These are phyloP conservation scores for Mycotypha africana DNA, from an alignment of 371 early-diverging fungal genomes.

Conservation along the genomic window DNA sequence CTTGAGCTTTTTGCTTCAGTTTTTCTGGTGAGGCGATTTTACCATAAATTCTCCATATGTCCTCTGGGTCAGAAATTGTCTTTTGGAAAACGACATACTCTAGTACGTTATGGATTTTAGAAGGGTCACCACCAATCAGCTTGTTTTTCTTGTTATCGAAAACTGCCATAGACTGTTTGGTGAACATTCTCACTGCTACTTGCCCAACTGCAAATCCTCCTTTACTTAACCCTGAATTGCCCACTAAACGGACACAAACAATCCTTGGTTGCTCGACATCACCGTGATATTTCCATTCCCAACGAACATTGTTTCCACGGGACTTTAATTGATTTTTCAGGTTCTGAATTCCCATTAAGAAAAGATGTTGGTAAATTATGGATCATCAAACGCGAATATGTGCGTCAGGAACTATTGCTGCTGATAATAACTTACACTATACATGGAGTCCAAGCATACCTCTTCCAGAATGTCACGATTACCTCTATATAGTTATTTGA, in stretches of 20 bases:
- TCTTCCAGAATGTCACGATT: constrained; percentile 55
- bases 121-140: constrained; percentile 50
- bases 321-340: constrained; percentile 64
- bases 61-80: constrained; percentile 55
- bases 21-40: constrained; percentile 55
- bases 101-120: constrained; percentile 51
- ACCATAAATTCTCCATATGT: constrained; percentile 70
- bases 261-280: constrained; percentile 55
- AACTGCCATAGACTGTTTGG: constrained; percentile 64
- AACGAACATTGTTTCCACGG: constrained; percentile 49
- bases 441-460: constrained; percentile 61
- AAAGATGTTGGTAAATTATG: background rate
- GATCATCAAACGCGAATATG: no score
- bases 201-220: constrained; percentile 59
- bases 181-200: constrained; percentile 62
- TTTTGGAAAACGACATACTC: constrained; percentile 75
- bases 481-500: constrained; percentile 53
- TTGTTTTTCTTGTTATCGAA: constrained; percentile 56
- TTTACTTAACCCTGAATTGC: constrained; percentile 37
- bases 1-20: no score
- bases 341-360: constrained; percentile 24
- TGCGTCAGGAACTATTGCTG: no score
- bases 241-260: constrained; percentile 57
- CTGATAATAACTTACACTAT: constrained; percentile 31
- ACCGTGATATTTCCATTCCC: constrained; percentile 64